Evolutionary conservation across 2,329 filamentous ascomycete species (phyloP).

Genomic region (Aspergillus sp.): DNA sequence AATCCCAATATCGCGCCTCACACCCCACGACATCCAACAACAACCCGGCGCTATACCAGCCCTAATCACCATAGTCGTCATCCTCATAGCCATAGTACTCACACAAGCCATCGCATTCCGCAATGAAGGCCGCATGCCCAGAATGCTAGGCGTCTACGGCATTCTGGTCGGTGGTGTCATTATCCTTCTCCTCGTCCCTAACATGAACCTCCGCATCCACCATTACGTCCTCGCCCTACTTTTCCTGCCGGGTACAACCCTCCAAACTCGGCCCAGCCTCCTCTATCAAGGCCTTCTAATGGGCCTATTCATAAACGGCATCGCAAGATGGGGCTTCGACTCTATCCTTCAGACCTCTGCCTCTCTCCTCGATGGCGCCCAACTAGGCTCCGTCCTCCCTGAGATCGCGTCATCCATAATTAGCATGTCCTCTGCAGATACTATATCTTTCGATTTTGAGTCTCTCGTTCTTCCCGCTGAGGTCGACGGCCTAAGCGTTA

Average conservation of each 20-base stretch:
- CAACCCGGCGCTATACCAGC: slow-evolving; percentile 61
- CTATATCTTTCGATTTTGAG: slow-evolving; percentile 39
- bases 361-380: slow-evolving; percentile 44
- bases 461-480: slow-evolving; percentile 15
- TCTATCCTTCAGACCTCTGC: slow-evolving; percentile 58
- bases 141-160: slow-evolving; percentile 45
- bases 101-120: slow-evolving; percentile 59
- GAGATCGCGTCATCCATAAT: slow-evolving; percentile 24
- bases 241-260: slow-evolving; percentile 57
- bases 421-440: slow-evolving; percentile 6
- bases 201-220: slow-evolving; percentile 62
- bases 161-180: slow-evolving; percentile 46
- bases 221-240: slow-evolving; percentile 63
- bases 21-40: slow-evolving; percentile 60
- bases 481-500: slow-evolving; percentile 56
- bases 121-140: slow-evolving; percentile 57
- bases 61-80: slow-evolving; percentile 53
- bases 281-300: slow-evolving; percentile 62
- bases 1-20: slow-evolving; percentile 62
- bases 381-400: slow-evolving; percentile 34
- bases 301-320: slow-evolving; percentile 63
- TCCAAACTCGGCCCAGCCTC: slow-evolving; percentile 60
- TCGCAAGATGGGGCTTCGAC: slow-evolving; percentile 64
- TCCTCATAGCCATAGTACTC: slow-evolving; percentile 53
- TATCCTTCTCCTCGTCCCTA: slow-evolving; percentile 53